Percentiles rank a stretch among this genome's conserved stretches.
Evolutionary conservation across 1,284 basidiomycete species (phyloP).

Genomic region (Retiboletus flavoniger): DNA sequence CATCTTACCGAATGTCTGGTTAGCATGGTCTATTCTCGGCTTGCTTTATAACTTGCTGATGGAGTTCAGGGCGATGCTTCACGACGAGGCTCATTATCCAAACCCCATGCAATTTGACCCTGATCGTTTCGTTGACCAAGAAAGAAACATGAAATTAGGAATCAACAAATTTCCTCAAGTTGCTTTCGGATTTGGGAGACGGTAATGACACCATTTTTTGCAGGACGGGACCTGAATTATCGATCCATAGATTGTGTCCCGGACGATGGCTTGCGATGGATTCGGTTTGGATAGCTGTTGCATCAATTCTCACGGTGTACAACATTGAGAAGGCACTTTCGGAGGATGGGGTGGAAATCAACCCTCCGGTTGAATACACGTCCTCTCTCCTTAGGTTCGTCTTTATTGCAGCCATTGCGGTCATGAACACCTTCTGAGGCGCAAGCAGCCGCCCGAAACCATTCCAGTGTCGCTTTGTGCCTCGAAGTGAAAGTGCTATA

Average conservation of each 20-base stretch:
- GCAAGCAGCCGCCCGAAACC: constrained; percentile 44
- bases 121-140: constrained; percentile 23
- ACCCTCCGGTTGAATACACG: constrained; percentile 41
- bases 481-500: constrained; percentile 37
- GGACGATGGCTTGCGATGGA: constrained; percentile 48
- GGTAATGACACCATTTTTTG: constrained; percentile 31
- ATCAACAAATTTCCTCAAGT: constrained; percentile 32
- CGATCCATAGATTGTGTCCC: constrained; percentile 41
- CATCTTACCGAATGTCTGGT: constrained; percentile 46
- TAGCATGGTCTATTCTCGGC: constrained; percentile 4
- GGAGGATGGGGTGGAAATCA: constrained; percentile 41
- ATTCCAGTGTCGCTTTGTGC: constrained; percentile 43
- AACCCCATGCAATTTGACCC: constrained; percentile 25
- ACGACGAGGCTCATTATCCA: constrained; percentile 25
- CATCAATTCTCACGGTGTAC: constrained; percentile 44
- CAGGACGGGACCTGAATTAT: background rate
- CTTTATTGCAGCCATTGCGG: background rate
- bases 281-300: constrained; percentile 48
- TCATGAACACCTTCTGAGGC: constrained; percentile 10
- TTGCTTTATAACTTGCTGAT: constrained; percentile 3
- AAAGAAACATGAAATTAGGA: constrained; percentile 23
- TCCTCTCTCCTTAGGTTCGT: constrained; percentile 45
- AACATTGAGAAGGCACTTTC: constrained; percentile 42
- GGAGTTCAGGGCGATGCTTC: constrained; percentile 27
- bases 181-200: constrained; percentile 44